Evolutionary conservation across 495 filamentous ascomycete species (phyloP).

Genomic region (Chaetomium tenue): DNA sequence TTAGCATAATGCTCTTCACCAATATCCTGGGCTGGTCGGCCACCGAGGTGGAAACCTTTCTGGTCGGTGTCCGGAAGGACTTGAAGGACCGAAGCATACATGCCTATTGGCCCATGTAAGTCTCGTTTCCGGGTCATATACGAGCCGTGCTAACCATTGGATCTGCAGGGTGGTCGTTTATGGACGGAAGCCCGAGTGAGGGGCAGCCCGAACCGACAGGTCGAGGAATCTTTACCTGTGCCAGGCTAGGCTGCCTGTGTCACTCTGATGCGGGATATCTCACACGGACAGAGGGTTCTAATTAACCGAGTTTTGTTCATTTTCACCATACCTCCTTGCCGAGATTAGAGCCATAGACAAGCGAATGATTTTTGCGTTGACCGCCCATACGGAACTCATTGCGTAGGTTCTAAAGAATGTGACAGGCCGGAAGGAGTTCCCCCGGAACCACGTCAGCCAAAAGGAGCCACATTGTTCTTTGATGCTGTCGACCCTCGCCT

Average conservation of each 20-base stretch:
- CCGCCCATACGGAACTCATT: neutral
- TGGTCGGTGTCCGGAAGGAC: conserved; percentile 28
- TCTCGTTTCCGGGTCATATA: neutral
- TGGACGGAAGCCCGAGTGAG: conserved; percentile 4
- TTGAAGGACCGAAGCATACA: conserved; percentile 26
- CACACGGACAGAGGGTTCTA: no score
- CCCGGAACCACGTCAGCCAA: neutral
- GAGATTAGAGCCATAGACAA: neutral
- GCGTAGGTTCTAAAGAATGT: neutral
- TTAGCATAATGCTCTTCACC: conserved; percentile 27
- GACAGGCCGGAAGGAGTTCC: neutral
- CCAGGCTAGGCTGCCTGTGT: no score
- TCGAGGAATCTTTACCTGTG: no score
- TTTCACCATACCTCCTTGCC: neutral
- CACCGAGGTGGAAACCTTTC: conserved; percentile 27
- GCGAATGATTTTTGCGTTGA: neutral
- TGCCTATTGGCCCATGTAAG: conserved; percentile 27
- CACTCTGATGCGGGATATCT: no score
- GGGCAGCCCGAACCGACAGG: neutral
- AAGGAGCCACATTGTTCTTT: neutral
- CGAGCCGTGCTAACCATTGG: neutral
- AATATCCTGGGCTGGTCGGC: conserved; percentile 25
- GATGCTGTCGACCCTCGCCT: neutral
- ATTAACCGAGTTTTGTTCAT: no score
- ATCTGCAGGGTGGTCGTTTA: neutral